Base-by-base conservation (phyloP, 2,329 filamentous ascomycete species). In the Talaromyces sp. region DNA sequence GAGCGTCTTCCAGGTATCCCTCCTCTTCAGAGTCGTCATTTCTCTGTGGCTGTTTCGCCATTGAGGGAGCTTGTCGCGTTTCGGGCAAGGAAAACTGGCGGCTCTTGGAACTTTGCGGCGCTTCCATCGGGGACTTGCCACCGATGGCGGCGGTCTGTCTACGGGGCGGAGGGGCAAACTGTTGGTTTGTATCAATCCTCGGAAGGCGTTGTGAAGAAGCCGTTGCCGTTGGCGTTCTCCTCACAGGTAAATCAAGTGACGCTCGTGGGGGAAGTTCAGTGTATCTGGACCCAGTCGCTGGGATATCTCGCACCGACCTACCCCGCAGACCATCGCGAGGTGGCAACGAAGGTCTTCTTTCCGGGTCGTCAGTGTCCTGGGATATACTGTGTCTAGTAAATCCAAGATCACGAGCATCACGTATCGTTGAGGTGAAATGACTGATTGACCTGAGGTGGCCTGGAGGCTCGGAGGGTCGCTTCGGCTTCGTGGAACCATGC, bases 1-100 rank as follows among this genome's bases (percentile, higher is more conserved):
- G 73, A 0, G 82, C 72, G 47, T 86, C 83, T 34, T 83, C 82
- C 0, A 73, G 66, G 5, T 71, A 62, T 7, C 73, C 70, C 30
- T 83, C 80, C 7, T 84, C 83, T 63, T 84, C 82, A 6, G 82
- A 83, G 55, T 83, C 81, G 58, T 82, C 78, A 14, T 56, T 55
- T 33, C 60, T 60, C 31, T 31, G 23, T 47, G 36, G 31, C 18
- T 59, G 50, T 36, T 50, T 59, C 34, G 59, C 47, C 28, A 40
- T 61, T 28, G 54, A 53, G 50, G 27, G 47, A 10, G 56, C 47
- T 16, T 57, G 57, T 40, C 68, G 67, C 2, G 59, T 65, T 14
- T 75, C 70, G 8, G 69, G 68, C 31, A 72, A 67, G 36, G 71
- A 61, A 7, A 18, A 27, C 65, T 2, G 69, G 65, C 5, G 66